Percentiles rank a stretch among this genome's conserved stretches.
Evolutionary conservation across 768 basidiomycete genomes (phyloP).

Genomic region (Amanita polypyramis): DNA sequence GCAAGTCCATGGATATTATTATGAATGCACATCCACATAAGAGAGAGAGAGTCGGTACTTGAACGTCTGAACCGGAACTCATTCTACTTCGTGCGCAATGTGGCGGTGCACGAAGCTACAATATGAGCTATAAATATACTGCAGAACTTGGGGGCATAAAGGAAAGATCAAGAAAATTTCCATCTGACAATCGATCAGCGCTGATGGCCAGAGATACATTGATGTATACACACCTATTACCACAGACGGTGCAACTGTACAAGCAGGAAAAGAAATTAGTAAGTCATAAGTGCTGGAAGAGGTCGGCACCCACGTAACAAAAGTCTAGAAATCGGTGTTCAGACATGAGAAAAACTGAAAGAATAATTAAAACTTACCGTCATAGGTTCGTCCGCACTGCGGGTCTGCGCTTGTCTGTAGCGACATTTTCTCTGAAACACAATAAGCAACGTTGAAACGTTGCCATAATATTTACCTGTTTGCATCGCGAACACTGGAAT

Average conservation of each 20-base stretch:
- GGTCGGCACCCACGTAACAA: slow-evolving; percentile 56
- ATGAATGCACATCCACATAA: too few relatives aligned
- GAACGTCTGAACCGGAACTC: too few relatives aligned
- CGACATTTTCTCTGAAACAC: slow-evolving; percentile 62
- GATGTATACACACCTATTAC: slow-evolving; percentile 20
- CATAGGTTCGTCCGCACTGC: slow-evolving; percentile 98
- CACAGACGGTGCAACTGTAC: slow-evolving; percentile 52
- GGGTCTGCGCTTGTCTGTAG: slow-evolving; percentile 93
- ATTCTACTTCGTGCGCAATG: too few relatives aligned
- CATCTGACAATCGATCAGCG: slow-evolving; percentile 17
- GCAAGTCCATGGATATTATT: too few relatives aligned
- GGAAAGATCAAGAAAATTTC: slow-evolving; percentile 26
- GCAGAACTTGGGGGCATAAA: neutral
- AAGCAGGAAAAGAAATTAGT: slow-evolving; percentile 2
- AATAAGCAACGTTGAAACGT: neutral
- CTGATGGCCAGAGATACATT: neutral
- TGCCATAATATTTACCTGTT: slow-evolving; percentile 43
- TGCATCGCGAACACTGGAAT: slow-evolving; percentile 95
- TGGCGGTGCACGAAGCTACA: too few relatives aligned
- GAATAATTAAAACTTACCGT: slow-evolving; percentile 45
- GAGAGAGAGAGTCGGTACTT: too few relatives aligned
- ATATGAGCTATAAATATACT: too few relatives aligned
- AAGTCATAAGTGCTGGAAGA: neutral
- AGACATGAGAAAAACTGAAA: neutral
- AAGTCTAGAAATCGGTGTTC: slow-evolving; percentile 42